These are phyloP conservation scores for Ailanthus altissimus DNA, from an alignment of 345 rosid species.

Conservation along the genomic window DNA sequence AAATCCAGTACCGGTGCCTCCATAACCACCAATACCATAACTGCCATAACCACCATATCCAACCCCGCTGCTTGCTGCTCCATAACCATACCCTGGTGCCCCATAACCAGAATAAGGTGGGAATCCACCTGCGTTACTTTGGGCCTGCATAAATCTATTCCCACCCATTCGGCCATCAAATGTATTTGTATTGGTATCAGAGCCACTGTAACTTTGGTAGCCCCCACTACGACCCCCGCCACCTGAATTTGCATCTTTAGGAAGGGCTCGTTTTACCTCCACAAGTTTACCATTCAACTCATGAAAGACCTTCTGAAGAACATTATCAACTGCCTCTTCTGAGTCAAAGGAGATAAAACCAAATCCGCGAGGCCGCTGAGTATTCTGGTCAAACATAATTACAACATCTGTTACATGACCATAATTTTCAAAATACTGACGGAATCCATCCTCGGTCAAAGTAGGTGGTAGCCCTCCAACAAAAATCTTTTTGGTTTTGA, in stretches of 20 bases:
- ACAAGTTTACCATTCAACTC: conserved; percentile 44
- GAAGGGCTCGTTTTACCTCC: conserved; percentile 44
- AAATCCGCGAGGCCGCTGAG: conserved; percentile 48
- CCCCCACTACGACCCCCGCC: conserved; percentile 31
- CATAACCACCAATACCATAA: conserved; percentile 41
- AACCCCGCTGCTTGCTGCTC: conserved; percentile 34
- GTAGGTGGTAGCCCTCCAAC: conserved; percentile 44
- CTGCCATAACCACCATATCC: conserved; percentile 38
- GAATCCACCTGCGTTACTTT: conserved; percentile 31
- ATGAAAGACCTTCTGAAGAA: conserved; percentile 29
- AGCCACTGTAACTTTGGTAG: conserved; percentile 32
- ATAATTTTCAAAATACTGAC: conserved; percentile 38
- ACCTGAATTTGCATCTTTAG: conserved; percentile 38
- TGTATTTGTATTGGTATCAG: conserved; percentile 26
- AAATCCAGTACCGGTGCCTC: conserved; percentile 27
- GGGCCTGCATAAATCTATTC: conserved; percentile 36
- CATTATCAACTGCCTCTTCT: conserved; percentile 46
- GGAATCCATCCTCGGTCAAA: conserved; percentile 39
- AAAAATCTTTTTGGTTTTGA: conserved; percentile 43
- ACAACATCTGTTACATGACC: conserved; percentile 47
- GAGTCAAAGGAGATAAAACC: conserved; percentile 47
- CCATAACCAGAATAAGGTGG: conserved; percentile 35
- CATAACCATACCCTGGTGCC: conserved; percentile 33
- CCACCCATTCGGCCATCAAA: conserved; percentile 35
- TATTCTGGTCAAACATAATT: conserved; percentile 46